These are phyloP conservation scores for Fusarium sp. DNA, from an alignment of 2,329 filamentous ascomycete genomes.

Conservation along the genomic window DNA sequence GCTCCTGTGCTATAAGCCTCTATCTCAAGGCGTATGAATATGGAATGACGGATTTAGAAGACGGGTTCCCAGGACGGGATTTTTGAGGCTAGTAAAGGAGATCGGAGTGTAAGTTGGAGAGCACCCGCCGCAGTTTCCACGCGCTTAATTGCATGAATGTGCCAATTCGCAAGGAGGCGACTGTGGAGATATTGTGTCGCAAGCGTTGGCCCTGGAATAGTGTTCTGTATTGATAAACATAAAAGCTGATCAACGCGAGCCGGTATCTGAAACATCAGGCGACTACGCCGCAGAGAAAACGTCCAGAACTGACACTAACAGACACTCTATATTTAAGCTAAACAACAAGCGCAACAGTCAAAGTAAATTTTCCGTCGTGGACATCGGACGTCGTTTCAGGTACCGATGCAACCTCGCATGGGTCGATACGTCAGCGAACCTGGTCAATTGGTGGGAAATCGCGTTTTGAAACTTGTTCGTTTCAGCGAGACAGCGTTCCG, in stretches of 20 bases:
- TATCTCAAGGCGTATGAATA: too few species aligned
- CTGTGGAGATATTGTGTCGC: too few species aligned
- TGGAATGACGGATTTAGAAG: too few species aligned
- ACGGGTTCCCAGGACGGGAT: too few species aligned
- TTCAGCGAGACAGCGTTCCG: background rate
- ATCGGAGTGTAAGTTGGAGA: too few species aligned
- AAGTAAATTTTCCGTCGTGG: background rate
- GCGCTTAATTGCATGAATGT: too few species aligned
- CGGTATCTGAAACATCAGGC: background rate
- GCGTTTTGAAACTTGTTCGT: slow-evolving; percentile 7
- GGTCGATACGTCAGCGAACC: background rate
- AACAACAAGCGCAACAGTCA: background rate
- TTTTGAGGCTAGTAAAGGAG: too few species aligned
- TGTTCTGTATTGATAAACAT: too few species aligned
- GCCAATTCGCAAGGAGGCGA: too few species aligned
- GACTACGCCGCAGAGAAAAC: background rate
- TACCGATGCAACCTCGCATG: background rate
- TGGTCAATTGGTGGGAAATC: slow-evolving; percentile 5
- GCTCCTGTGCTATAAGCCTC: too few species aligned
- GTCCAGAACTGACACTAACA: background rate
- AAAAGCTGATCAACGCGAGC: background rate
- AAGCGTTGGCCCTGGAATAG: too few species aligned
- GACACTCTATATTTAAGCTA: background rate
- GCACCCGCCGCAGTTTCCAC: too few species aligned
- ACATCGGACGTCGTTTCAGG: background rate